phyloP scores from a whole-genome alignment of 2,329 filamentous ascomycete genomes.

The Diplodia corticola region DNA sequence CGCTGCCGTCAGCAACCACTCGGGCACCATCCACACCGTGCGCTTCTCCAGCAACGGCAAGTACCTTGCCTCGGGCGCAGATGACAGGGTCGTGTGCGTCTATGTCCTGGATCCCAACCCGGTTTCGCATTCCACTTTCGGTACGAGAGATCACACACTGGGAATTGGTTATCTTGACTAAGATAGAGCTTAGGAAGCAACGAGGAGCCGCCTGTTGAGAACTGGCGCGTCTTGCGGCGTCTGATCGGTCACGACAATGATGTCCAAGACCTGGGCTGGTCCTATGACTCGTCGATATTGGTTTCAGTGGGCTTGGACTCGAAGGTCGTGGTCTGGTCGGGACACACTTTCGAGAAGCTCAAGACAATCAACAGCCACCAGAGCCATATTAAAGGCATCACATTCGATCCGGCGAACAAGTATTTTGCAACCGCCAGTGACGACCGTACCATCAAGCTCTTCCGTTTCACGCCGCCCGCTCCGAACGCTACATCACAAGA shows the following conservation, averaged over 20 bases:
- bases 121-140: conserved; percentile 75
- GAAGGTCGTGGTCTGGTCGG: conserved; percentile 98
- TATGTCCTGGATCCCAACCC: conserved; percentile 86
- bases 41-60: conserved; percentile 94
- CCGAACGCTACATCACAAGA: conserved; percentile 93
- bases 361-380: conserved; percentile 92
- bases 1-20: conserved; percentile 97
- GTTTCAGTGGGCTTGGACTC: conserved; percentile 96
- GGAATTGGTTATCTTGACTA: conserved; percentile 11
- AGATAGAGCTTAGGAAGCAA: conserved; percentile 62
- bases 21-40: conserved; percentile 94
- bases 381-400: conserved; percentile 98
- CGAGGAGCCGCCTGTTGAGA: conserved; percentile 90
- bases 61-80: conserved; percentile 93
- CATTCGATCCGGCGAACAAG: conserved; percentile 97
- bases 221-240: conserved; percentile 93
- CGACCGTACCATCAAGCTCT: conserved; percentile 94
- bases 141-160: conserved; percentile 49
- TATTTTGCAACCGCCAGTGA: conserved; percentile 98
- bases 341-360: conserved; percentile 95
- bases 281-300: conserved; percentile 89
- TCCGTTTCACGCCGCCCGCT: conserved; percentile 84
- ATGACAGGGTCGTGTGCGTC: conserved; percentile 98
- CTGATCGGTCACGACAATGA: conserved; percentile 98
- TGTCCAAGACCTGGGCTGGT: conserved; percentile 97